Evolutionary conservation across 805 yeast species (phyloP).

Genomic region (Metschnikowia vanudenii): DNA sequence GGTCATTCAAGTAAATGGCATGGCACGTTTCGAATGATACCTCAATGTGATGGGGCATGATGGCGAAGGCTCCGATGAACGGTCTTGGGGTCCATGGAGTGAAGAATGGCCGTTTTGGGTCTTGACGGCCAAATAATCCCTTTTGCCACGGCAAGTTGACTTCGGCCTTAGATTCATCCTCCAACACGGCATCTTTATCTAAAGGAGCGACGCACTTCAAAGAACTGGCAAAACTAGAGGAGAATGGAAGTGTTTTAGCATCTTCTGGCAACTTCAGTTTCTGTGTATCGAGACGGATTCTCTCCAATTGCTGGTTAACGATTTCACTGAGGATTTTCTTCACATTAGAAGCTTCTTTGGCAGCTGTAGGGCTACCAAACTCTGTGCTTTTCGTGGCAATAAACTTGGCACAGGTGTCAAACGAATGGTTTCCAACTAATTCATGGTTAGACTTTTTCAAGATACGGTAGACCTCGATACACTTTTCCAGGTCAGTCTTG

Average conservation of each 20-base stretch:
- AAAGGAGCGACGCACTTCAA: slow-evolving; percentile 35
- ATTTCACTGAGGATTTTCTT: slow-evolving; percentile 39
- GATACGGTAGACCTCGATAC: slow-evolving; percentile 30
- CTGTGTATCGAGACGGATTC: slow-evolving; percentile 30
- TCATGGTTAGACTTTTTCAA: slow-evolving; percentile 29
- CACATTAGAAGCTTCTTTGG: slow-evolving; percentile 31
- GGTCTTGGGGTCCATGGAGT: slow-evolving; percentile 98
- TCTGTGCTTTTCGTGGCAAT: slow-evolving; percentile 38
- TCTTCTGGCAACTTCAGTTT: slow-evolving; percentile 29
- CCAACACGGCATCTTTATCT: slow-evolving; percentile 46
- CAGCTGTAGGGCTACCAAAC: slow-evolving; percentile 28
- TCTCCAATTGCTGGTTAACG: slow-evolving; percentile 33
- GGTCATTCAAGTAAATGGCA: slow-evolving; percentile 95
- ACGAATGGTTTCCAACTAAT: slow-evolving; percentile 21
- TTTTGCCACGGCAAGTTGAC: slow-evolving; percentile 80
- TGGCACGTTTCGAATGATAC: slow-evolving; percentile 89
- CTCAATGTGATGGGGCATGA: slow-evolving; percentile 90
- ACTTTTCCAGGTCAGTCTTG: slow-evolving; percentile 33
- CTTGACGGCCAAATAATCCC: slow-evolving; percentile 72
- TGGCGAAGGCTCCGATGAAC: slow-evolving; percentile 87
- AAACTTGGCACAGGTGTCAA: slow-evolving; percentile 24
- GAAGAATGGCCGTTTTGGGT: slow-evolving; percentile 77
- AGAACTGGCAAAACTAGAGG: slow-evolving; percentile 26
- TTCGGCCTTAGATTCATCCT: slow-evolving; percentile 48
- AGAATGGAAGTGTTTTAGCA: slow-evolving; percentile 27